Conservation (phyloP, 2,329 filamentous ascomycete species). For the Pyricularia sp. region DNA sequence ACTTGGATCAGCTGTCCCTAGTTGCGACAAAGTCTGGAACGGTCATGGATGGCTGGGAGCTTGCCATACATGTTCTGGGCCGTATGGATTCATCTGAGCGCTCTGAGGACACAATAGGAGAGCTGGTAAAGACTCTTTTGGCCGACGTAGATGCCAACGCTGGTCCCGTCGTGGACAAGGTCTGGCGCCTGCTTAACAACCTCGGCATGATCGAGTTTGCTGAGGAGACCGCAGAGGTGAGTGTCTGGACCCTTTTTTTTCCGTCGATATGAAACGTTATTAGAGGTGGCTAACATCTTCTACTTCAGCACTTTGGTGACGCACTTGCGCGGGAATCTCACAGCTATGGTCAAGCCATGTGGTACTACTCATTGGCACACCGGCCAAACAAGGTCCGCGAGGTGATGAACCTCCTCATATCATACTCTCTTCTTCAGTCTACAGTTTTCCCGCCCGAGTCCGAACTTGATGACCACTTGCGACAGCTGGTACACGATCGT, state of each 20-base stretch:
- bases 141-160: slow-evolving; percentile 49
- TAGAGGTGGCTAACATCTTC: background rate
- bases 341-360: slow-evolving; percentile 72
- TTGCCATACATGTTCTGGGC: slow-evolving; percentile 71
- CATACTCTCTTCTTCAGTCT: slow-evolving; percentile 76
- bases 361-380: slow-evolving; percentile 84
- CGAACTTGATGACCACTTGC: slow-evolving; percentile 62
- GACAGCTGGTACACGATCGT: slow-evolving; percentile 56
- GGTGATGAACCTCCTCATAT: slow-evolving; percentile 75
- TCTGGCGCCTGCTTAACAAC: slow-evolving; percentile 64
- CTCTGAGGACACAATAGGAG: slow-evolving; percentile 60
- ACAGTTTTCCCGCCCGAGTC: slow-evolving; percentile 59
- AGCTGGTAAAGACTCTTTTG: slow-evolving; percentile 58
- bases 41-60: slow-evolving; percentile 68
- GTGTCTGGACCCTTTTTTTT: slow-evolving; percentile 15
- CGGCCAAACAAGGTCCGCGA: slow-evolving; percentile 66
- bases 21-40: slow-evolving; percentile 17
- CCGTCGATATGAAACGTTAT: background rate
- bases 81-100: slow-evolving; percentile 62
- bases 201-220: slow-evolving; percentile 70
- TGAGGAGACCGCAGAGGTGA: slow-evolving; percentile 69
- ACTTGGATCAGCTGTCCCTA: slow-evolving; percentile 34
- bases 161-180: slow-evolving; percentile 61
- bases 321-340: slow-evolving; percentile 58
- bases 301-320: slow-evolving; percentile 69